These are phyloP conservation scores for Aspergillus sp. DNA, from an alignment of 2,329 filamentous ascomycete genomes.

Conservation along the genomic window DNA sequence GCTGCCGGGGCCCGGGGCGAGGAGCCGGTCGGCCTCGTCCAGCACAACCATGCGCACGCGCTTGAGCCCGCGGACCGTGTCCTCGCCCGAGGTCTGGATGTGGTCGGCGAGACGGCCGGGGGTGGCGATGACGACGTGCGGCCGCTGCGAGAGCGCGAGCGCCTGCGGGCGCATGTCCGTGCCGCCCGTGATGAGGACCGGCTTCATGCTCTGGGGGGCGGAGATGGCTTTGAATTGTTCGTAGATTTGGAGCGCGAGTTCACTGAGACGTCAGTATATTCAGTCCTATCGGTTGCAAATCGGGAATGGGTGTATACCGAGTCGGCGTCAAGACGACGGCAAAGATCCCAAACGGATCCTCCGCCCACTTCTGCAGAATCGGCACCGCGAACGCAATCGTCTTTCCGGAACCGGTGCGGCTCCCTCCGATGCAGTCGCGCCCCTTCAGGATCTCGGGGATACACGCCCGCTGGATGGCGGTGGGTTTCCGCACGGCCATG, in stretches of 20 bases:
- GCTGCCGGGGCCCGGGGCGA: conserved; percentile 71
- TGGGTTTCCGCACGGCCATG: conserved; percentile 83
- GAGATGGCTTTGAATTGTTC: conserved; percentile 95
- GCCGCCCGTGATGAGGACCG: conserved; percentile 85
- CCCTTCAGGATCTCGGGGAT: conserved; percentile 92
- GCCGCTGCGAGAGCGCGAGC: conserved; percentile 74
- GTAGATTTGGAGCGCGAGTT: conserved; percentile 92
- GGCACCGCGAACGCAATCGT: conserved; percentile 94
- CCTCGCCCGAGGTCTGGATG: conserved; percentile 84
- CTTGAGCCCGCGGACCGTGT: conserved; percentile 79
- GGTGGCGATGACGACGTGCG: conserved; percentile 92
- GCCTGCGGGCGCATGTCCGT: conserved; percentile 91
- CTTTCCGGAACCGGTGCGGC: conserved; percentile 93
- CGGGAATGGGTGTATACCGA: conserved; percentile 51
- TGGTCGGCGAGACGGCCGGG: conserved; percentile 92
- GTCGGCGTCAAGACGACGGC: conserved; percentile 87
- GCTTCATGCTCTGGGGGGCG: conserved; percentile 81
- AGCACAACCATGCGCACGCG: conserved; percentile 84
- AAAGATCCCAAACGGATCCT: conserved; percentile 89
- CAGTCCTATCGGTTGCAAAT: background rate
- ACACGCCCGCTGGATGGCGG: conserved; percentile 86
- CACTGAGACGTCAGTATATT: conserved; percentile 48
- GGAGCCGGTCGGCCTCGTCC: conserved; percentile 89
- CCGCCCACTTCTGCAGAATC: conserved; percentile 88
- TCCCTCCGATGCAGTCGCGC: conserved; percentile 91